These are phyloP conservation scores for Urochloa ruziziensis DNA, from an alignment of 176 grass and related monocot genomes.

Conservation along the genomic window DNA sequence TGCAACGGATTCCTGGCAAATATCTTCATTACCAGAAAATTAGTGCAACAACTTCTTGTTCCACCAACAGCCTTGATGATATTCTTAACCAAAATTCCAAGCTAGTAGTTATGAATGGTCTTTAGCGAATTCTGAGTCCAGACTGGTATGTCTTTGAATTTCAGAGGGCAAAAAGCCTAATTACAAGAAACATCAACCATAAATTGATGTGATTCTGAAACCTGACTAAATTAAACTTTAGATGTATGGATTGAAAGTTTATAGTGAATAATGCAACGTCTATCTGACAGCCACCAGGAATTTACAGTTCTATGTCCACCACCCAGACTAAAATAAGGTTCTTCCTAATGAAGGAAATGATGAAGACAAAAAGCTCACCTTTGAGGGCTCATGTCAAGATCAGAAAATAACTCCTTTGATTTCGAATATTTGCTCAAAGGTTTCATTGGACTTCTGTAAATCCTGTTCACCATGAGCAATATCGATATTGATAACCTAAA, in stretches of 20 bases:
- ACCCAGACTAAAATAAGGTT: neutral
- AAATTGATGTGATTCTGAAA: neutral
- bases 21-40: slow-evolving; percentile 37
- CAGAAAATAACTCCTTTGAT: neutral
- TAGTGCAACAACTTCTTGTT: neutral
- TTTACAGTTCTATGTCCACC: neutral
- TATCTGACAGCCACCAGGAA: neutral
- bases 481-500: neutral
- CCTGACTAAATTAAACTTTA: neutral
- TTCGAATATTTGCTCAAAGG: neutral
- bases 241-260: neutral
- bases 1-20: slow-evolving; percentile 23
- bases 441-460: neutral
- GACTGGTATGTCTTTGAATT: neutral
- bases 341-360: neutral
- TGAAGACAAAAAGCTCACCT: neutral
- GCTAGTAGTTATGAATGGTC: neutral
- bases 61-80: neutral
- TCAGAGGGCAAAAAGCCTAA: neutral
- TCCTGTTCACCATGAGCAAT: neutral
- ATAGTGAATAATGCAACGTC: neutral
- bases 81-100: neutral
- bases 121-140: neutral
- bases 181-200: neutral
- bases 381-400: neutral